These are phyloP conservation scores for Hypoxylon rubiginosum DNA, from an alignment of 2,329 filamentous ascomycete genomes.

Conservation along the genomic window DNA sequence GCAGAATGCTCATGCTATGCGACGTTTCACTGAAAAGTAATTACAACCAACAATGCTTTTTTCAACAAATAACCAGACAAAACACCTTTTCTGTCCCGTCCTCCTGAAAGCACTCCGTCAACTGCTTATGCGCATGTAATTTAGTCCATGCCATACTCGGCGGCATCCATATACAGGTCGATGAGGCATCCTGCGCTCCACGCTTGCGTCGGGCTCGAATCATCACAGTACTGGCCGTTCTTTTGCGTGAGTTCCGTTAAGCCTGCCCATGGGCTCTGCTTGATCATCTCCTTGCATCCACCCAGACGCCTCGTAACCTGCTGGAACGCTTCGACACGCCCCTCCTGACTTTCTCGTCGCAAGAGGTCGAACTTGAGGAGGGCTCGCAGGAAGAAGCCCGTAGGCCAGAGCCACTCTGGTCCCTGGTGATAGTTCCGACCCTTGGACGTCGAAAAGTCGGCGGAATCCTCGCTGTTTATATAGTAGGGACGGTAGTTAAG, in stretches of 20 bases:
- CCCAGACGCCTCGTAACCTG: constrained; percentile 87
- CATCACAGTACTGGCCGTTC: constrained; percentile 83
- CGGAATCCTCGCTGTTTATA: constrained; percentile 92
- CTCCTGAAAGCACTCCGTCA: not conserved
- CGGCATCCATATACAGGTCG: constrained; percentile 94
- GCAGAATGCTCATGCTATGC: constrained; percentile 13
- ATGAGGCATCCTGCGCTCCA: constrained; percentile 97
- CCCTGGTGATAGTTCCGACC: constrained; percentile 98
- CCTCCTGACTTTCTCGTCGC: constrained; percentile 73
- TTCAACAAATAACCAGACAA: not conserved
- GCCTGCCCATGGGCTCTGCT: constrained; percentile 87
- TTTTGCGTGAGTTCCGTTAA: constrained; percentile 94
- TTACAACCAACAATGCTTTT: not conserved
- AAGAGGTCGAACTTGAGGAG: constrained; percentile 90
- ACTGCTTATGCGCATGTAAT: not conserved
- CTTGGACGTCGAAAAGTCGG: constrained; percentile 91
- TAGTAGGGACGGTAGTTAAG: constrained; percentile 96
- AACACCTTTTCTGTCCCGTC: not conserved
- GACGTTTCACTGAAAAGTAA: not conserved
- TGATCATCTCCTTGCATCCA: constrained; percentile 88
- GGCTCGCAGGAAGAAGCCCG: constrained; percentile 93
- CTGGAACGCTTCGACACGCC: constrained; percentile 89
- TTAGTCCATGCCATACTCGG: constrained; percentile 56
- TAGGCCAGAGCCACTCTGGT: constrained; percentile 98
- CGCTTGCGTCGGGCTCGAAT: constrained; percentile 95